Percentiles rank a stretch among this genome's conserved stretches.
phyloP scores from a whole-genome alignment of 208 protist genomes.

The Histomonas meleagridis region DNA sequence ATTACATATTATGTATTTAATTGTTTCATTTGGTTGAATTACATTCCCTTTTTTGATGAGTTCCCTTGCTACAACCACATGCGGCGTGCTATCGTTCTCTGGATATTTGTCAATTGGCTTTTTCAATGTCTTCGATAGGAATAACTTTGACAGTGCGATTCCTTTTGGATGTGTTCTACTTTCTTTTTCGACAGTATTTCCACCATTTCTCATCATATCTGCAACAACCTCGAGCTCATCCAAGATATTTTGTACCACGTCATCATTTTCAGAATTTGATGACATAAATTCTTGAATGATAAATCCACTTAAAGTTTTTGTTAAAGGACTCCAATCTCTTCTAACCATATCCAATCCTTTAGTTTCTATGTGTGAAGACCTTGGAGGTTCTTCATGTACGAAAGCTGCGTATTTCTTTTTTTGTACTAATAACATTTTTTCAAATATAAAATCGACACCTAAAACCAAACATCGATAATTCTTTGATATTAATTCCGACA shows the following conservation, averaged over 20 bases:
- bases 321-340: conserved; percentile 95
- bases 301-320: conserved; percentile 70
- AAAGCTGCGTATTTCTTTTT: conserved; percentile 81
- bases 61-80: not conserved
- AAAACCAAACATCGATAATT: conserved; percentile 89
- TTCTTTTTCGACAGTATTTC: not conserved
- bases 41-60: not conserved
- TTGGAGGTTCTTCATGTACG: not conserved
- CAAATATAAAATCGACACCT: conserved; percentile 98
- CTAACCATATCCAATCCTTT: conserved; percentile 94
- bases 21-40: not conserved
- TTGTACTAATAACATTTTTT: conserved; percentile 79
- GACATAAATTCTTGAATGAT: conserved; percentile 78
- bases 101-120: not conserved
- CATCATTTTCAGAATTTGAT: conserved; percentile 49
- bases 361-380: conserved; percentile 42
- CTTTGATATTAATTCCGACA: conserved; percentile 87
- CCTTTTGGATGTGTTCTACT: not conserved
- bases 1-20: not conserved
- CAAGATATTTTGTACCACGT: conserved; percentile 56
- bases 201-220: not conserved
- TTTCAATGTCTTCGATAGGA: not conserved
- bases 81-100: not conserved
- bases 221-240: not conserved
- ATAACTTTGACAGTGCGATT: not conserved